Conservation (phyloP, 257 asterid genomes). For the Rubia yunnanensis region DNA sequence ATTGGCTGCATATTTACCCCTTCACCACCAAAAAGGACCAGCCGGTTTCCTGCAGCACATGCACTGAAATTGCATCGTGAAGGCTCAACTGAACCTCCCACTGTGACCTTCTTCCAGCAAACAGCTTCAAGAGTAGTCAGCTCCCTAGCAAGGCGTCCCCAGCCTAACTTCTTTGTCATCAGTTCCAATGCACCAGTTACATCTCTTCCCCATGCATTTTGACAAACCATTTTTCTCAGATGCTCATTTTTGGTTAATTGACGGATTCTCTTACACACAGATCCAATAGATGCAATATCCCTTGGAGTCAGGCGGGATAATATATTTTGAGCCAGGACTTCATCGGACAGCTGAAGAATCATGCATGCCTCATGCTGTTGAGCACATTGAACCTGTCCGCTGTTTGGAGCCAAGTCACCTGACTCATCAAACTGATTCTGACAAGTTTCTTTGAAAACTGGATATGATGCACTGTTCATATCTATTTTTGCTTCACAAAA, state of each 20-base stretch:
- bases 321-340: conserved; percentile 79
- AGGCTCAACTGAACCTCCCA: conserved; percentile 80
- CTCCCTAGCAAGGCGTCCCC: conserved; percentile 92
- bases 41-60: conserved; percentile 80
- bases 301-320: conserved; percentile 73
- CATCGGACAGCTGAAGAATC: conserved; percentile 76
- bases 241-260: conserved; percentile 71
- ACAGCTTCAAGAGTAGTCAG: conserved; percentile 85
- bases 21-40: conserved; percentile 85
- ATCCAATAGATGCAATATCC: conserved; percentile 85
- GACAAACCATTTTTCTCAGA: conserved; percentile 76
- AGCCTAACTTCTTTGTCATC: conserved; percentile 68
- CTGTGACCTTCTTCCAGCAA: conserved; percentile 72
- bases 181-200: conserved; percentile 70
- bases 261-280: conserved; percentile 76
- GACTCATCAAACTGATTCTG: conserved; percentile 27
- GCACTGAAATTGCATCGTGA: conserved; percentile 89
- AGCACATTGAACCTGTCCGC: conserved; percentile 24
- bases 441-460: conserved; percentile 65
- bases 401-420: conserved; percentile 27
- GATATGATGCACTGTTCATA: conserved; percentile 63
- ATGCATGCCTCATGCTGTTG: conserved; percentile 41
- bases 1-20: conserved; percentile 93
- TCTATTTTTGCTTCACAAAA: conserved; percentile 69
- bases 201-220: conserved; percentile 91